Evolutionary conservation across 352 stramenopile species (phyloP), one percentile per base, ranked within the genome.

Genomic region (Globisporangium paroecandrum): DNA sequence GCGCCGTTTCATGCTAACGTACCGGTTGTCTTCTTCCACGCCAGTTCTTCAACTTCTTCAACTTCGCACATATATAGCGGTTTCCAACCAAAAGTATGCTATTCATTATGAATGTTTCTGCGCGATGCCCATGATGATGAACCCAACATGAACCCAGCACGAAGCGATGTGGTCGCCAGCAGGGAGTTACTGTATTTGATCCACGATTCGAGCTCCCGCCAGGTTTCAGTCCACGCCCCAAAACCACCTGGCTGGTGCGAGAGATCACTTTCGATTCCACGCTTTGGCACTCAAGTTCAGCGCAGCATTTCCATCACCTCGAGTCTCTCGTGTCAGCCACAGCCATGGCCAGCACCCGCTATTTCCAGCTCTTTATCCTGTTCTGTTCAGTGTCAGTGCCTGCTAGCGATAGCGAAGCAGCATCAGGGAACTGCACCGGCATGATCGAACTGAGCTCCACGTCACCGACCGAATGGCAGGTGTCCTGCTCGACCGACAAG

Each of bases 371-470:
- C 8, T 36, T 62, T n/a, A 9, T 62, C 32, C 20, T 62, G 8
- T 20, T 62, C 20, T 49, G 41, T 18, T 41, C 56, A 20, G n/a
- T 34, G n/a, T n/a, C 56, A 9, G 3, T 62, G 18, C n/a, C 9
- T n/a, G 15, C 1, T 18, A 18, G 41, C 8, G 41, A n/a, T n/a
- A 49, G 13, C 15, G 41, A 49, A 49, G 41, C 41, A n/a, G 41
- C 41, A 49, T 49, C 15, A 0, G 4, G 41, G 8, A 49, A n/a
- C 41, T 22, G 56, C 22, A 51, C 56, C 4, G 32, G 56, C 8
- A 27, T n/a, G 34, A 49, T 32, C 3, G 59, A 65, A 27, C 24
- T 65, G 38, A 57, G 38, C 59, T 56, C 59, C 59, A 53, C 38
- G 24, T 65, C 59, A 20, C 20, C 15, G 15, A 57, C 36, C 5